These are phyloP conservation scores for Thelephora aurantiotincta DNA, from an alignment of 768 basidiomycete genomes.

Conservation along the genomic window DNA sequence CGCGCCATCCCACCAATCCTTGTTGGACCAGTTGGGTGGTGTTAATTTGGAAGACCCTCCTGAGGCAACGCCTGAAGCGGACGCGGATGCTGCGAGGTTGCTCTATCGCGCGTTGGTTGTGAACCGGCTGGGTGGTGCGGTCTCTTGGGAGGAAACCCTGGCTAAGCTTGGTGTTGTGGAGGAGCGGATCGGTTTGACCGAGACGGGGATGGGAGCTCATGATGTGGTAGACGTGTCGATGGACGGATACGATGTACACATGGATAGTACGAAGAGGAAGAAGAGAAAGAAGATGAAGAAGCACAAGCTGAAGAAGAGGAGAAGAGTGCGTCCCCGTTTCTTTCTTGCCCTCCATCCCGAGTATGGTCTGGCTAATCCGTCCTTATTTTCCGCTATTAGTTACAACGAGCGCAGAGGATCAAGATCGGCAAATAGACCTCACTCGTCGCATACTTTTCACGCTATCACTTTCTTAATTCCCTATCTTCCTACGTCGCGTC, in stretches of 20 bases:
- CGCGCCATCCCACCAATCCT: background rate
- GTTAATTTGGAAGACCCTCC: conserved; percentile 26
- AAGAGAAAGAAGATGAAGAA: conserved; percentile 92
- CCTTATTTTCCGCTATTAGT: conserved; percentile 3
- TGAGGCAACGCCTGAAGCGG: conserved; percentile 48
- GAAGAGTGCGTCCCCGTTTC: conserved; percentile 46
- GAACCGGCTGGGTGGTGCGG: conserved; percentile 43
- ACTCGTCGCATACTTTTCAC: too few relatives aligned
- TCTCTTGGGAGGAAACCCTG: conserved; percentile 59
- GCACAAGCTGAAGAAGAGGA: conserved; percentile 87
- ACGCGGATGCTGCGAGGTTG: conserved; percentile 69
- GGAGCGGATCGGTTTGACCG: conserved; percentile 5
- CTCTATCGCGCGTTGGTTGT: conserved; percentile 64
- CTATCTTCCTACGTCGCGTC: too few relatives aligned
- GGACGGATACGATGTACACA: conserved; percentile 42
- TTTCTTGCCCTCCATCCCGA: background rate
- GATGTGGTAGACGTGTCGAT: conserved; percentile 37
- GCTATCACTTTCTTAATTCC: too few relatives aligned
- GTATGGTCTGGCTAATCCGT: background rate
- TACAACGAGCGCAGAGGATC: conserved; percentile 8
- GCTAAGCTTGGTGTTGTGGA: conserved; percentile 48
- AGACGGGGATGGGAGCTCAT: conserved; percentile 32
- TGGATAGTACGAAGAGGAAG: conserved; percentile 80
- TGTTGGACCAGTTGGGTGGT: conserved; percentile 11
- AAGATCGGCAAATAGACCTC: conserved; percentile 9